Percentiles rank a stretch among this genome's conserved stretches.
Conservation (phyloP, 371 early-diverging fungal genomes). For the Circinella umbellata region DNA sequence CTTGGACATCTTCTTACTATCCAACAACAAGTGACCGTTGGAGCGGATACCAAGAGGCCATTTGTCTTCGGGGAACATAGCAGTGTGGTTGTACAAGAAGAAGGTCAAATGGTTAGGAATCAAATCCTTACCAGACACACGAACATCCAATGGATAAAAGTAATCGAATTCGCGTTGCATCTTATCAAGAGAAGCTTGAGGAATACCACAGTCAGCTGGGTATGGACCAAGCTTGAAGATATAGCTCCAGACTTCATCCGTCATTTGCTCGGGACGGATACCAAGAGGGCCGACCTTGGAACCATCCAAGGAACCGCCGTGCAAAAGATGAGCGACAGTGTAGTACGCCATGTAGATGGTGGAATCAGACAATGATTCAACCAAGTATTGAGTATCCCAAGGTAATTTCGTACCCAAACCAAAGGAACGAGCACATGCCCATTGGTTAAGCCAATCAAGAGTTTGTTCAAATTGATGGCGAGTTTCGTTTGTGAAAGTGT, state of each 20-base stretch:
- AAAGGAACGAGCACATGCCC: constrained; percentile 99
- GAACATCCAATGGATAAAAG: constrained; percentile 99
- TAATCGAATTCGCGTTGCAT: constrained; percentile 93
- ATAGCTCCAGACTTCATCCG: constrained; percentile 96
- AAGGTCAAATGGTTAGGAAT: constrained; percentile 99
- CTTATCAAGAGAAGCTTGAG: constrained; percentile 65
- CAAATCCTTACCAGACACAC: constrained; percentile 99
- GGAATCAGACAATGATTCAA: constrained; percentile 99
- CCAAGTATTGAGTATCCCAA: constrained; percentile 96
- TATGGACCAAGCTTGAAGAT: constrained; percentile 81
- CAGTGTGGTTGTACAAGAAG: constrained; percentile 98
- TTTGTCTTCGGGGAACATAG: constrained; percentile 92
- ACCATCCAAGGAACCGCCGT: constrained; percentile 89
- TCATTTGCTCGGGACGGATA: constrained; percentile 86
- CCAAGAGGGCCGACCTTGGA: constrained; percentile 82
- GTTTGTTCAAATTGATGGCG: constrained; percentile 88
- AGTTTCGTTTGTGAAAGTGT: constrained; percentile 87
- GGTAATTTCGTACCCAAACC: constrained; percentile 98
- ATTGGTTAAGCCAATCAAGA: constrained; percentile 97
- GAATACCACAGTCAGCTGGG: constrained; percentile 69
- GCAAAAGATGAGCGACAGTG: constrained; percentile 96
- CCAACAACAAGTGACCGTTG: constrained; percentile 98
- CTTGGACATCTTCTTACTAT: constrained; percentile 99
- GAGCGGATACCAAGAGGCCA: constrained; percentile 96
- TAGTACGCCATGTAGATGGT: constrained; percentile 99